phyloP scores from a whole-genome alignment of 2,329 filamentous ascomycete genomes.

The Colletotrichum orchidophilum region DNA sequence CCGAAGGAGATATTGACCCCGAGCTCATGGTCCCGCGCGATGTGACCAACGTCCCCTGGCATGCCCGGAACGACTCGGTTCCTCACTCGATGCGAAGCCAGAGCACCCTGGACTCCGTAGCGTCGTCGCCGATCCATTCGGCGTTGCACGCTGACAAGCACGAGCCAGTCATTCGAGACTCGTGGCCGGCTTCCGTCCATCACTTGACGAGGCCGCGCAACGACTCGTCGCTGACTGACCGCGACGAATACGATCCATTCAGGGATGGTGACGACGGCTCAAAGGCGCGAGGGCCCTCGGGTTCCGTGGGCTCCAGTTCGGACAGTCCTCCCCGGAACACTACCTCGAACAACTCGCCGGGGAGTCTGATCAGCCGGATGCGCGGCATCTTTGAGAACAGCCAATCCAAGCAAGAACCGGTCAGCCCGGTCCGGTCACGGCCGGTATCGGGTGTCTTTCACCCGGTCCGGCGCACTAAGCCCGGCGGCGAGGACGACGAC shows the following conservation, averaged over 20 bases:
- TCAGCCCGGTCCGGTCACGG: constrained; percentile 37
- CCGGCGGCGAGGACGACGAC: constrained; percentile 33
- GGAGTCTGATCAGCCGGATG: constrained; percentile 50
- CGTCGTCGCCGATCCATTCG: constrained; percentile 43
- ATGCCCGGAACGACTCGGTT: constrained; percentile 42
- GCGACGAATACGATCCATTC: constrained; percentile 40
- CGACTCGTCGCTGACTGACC: constrained; percentile 38
- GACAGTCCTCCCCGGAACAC: constrained; percentile 11
- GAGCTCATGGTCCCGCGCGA: constrained; percentile 40
- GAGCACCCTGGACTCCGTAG: constrained; percentile 45
- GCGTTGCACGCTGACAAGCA: constrained; percentile 39
- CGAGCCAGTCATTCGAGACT: constrained; percentile 45
- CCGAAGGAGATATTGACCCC: constrained; percentile 30
- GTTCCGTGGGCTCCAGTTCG: constrained; percentile 11
- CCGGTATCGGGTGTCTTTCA: constrained; percentile 39
- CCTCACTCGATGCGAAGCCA: constrained; percentile 47
- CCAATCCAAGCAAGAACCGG: constrained; percentile 15
- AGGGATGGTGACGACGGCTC: constrained; percentile 31
- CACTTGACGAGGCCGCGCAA: constrained; percentile 34
- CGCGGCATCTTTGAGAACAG: constrained; percentile 50
- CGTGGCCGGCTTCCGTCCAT: constrained; percentile 39
- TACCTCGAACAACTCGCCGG: constrained; percentile 34
- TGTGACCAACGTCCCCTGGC: constrained; percentile 45
- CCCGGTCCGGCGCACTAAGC: constrained; percentile 21
- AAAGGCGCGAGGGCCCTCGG: constrained; percentile 14